Percentiles rank a stretch among this genome's conserved stretches.
Conservation (phyloP, 805 yeast species). For the Henningerozyma blattae region DNA sequence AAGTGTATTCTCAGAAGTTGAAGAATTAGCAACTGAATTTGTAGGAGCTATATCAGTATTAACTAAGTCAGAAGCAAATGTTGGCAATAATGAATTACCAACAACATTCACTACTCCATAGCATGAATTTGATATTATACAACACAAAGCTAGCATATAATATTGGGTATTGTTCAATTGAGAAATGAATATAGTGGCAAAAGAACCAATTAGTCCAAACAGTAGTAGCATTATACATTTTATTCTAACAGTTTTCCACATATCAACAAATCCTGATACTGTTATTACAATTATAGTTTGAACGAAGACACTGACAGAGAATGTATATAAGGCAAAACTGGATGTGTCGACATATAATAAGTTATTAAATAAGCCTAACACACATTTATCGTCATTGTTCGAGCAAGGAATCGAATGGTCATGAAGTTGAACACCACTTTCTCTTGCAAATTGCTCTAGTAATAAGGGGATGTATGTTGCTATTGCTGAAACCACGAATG, state of each 20-base stretch:
- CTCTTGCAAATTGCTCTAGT: constrained; percentile 59
- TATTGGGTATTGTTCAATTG: constrained; percentile 18
- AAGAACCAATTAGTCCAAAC: constrained; percentile 49
- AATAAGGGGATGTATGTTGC: constrained; percentile 68
- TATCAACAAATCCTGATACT: constrained; percentile 67
- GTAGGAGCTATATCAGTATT: constrained; percentile 5
- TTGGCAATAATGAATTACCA: constrained; percentile 63
- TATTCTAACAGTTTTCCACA: constrained; percentile 28
- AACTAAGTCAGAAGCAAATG: constrained; percentile 36
- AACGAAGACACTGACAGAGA: constrained; percentile 57
- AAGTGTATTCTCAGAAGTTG: constrained; percentile 1
- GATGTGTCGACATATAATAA: constrained; percentile 54
- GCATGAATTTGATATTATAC: constrained; percentile 52
- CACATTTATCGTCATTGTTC: constrained; percentile 30
- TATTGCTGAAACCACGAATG: constrained; percentile 67
- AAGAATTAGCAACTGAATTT: constrained; percentile 1
- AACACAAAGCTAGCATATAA: constrained; percentile 32
- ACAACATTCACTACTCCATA: constrained; percentile 74
- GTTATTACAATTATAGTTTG: constrained; percentile 62
- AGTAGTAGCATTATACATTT: constrained; percentile 42
- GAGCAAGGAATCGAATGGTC: constrained; percentile 50
- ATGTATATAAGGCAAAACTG: constrained; percentile 62
- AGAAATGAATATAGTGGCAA: constrained; percentile 38
- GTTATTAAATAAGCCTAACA: constrained; percentile 28
- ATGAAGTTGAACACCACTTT: constrained; percentile 50